A percentile compares a stretch with the other conserved stretches of the same genome.
phyloP scores from a whole-genome alignment of 371 early-diverging fungal genomes.

The Haplosporangium sp. region DNA sequence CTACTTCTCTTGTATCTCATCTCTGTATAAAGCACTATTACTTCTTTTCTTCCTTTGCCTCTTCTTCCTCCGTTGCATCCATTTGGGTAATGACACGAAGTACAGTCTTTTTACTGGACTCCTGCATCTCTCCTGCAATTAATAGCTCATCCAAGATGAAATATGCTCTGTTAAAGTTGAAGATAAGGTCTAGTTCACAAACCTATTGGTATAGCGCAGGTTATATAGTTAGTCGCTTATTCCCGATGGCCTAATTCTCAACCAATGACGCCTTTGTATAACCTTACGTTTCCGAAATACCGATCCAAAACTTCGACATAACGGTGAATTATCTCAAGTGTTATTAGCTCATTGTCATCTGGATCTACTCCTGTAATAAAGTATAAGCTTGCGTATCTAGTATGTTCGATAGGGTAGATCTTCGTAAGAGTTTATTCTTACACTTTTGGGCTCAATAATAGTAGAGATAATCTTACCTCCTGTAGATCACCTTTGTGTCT shows the following conservation, averaged over 20 bases:
- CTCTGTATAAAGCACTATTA: constrained; percentile 3
- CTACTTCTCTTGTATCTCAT: too few relatives aligned
- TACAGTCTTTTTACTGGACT: constrained; percentile 85
- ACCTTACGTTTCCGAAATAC: constrained; percentile 93
- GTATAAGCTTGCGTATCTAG: constrained; percentile 94
- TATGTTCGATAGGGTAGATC: not conserved
- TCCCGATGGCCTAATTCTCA: too few relatives aligned
- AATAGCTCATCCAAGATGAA: constrained; percentile 88
- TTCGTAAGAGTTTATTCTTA: not conserved
- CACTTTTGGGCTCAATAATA: not conserved
- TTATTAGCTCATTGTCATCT: constrained; percentile 94
- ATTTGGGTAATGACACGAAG: constrained; percentile 79
- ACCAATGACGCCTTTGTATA: too few relatives aligned
- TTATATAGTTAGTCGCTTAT: too few relatives aligned
- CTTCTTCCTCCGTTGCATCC: constrained; percentile 81
- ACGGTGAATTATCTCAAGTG: constrained; percentile 95
- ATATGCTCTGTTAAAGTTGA: constrained; percentile 75
- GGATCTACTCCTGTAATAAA: constrained; percentile 94
- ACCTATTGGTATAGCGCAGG: constrained; percentile 63
- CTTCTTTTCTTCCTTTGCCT: constrained; percentile 70
- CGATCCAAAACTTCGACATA: constrained; percentile 97
- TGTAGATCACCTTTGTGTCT: constrained; percentile 95
- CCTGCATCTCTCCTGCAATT: constrained; percentile 87
- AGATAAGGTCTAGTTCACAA: constrained; percentile 86
- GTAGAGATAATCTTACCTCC: constrained; percentile 64